Percentiles rank a stretch among this genome's conserved stretches.
These are phyloP conservation scores for Trichoderma atrobrunneum DNA, from an alignment of 2,329 filamentous ascomycete genomes.

Conservation along the genomic window DNA sequence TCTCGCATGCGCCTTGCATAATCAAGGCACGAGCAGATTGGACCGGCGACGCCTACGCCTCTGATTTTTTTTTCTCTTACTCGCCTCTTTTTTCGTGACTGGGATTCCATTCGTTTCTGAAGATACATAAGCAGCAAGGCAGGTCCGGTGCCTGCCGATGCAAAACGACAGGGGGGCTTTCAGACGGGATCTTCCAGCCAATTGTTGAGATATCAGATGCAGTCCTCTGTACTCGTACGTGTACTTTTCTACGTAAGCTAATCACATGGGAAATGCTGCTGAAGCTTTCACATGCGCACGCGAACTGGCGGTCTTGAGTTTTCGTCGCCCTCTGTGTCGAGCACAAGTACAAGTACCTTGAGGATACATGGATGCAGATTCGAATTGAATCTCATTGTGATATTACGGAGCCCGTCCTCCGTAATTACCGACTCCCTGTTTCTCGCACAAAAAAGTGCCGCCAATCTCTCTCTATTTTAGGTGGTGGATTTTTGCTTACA, in stretches of 20 bases:
- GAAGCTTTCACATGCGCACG: background rate
- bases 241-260: background rate
- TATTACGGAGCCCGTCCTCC: background rate
- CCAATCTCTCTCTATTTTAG: conserved; percentile 1
- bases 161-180: background rate
- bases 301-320: background rate
- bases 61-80: background rate
- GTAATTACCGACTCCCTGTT: conserved; percentile 2
- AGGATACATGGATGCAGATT: background rate
- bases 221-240: background rate
- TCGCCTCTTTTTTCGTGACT: background rate
- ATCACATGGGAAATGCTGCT: conserved; percentile 12
- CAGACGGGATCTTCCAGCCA: background rate
- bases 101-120: conserved; percentile 10
- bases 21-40: conserved; percentile 17
- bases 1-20: conserved; percentile 16
- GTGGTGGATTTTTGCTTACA: background rate
- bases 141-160: conserved; percentile 6
- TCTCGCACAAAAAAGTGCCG: background rate
- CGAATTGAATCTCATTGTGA: background rate
- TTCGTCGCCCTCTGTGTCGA: background rate
- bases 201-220: background rate
- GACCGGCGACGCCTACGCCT: background rate
- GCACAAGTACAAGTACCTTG: background rate
- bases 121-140: background rate